Base-by-base conservation (phyloP, 257 asterid genomes). In the Petunia secreta region DNA sequence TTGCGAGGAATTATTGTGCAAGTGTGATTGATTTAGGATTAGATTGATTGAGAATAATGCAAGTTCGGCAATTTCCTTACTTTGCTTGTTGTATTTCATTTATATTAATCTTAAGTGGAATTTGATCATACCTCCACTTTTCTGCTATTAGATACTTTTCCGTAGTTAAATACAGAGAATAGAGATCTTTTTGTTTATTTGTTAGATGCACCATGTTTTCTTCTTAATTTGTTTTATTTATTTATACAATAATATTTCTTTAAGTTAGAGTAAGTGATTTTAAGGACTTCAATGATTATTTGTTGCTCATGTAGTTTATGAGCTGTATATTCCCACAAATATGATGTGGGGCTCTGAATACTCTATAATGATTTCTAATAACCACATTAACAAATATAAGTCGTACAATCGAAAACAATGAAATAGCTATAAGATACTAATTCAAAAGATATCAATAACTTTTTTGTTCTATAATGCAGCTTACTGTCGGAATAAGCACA, bases 271-370 rank as follows among this genome's bases (percentile, higher is more conserved):
- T 3, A 14, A 14, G 11, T 39, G 73, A 39, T 65, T 65, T 34
- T 59, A 16, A 59, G 38, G 11, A 16, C 64, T 11, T 40, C 36
- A 66, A 66, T 66, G 3, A 66, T 68, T 68, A 52, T 75, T 13
- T 68, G 62, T 75, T 13, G 3, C 36, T 75, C 8, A 25, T 37
- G 38, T 50, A 39, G 38, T 55, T 25, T 55, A 54, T 41, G 74
- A 55, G 63, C 16, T 82, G 54, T 82, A 14, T 39, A 9, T 57
- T 43, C n/a, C 68, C 54, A 41, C 53, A 6, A 52, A 66, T 66
- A 13, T 37, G 14, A 58, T 62, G 53, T 44, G 11, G 36, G 65
- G 75, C 9, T 58, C 52, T 64, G n/a, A 54, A 13, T 55, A 52
- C 25, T 25, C 25, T 25, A 25, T 25, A 25, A 25, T 25, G 25